Conservation (phyloP, 2,329 filamentous ascomycete species). For the Curvularia hawaiiensis region DNA sequence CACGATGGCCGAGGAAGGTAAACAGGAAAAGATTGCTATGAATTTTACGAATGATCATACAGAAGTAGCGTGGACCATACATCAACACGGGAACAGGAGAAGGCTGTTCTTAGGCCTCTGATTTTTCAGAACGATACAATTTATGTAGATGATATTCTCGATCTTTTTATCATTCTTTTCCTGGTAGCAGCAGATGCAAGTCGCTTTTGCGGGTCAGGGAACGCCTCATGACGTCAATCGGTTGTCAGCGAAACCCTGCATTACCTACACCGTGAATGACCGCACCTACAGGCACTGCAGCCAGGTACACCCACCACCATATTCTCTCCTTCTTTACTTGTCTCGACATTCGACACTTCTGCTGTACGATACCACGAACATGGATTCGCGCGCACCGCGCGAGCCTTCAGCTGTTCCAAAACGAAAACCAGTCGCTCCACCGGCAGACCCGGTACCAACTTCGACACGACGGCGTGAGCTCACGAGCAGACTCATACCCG, state of each 20-base stretch:
- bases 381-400: constrained; percentile 15
- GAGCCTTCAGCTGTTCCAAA: constrained; percentile 14
- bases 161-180: neutral
- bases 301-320: constrained; percentile 7
- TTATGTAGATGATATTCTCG: neutral
- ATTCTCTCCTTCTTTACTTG: constrained; percentile 1
- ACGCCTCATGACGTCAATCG: constrained; percentile 19
- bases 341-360: neutral
- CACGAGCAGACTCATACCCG: constrained; percentile 19
- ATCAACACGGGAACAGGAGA: neutral
- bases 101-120: too few relatives aligned
- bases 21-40: too few relatives aligned
- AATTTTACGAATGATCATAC: neutral
- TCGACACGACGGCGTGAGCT: constrained; percentile 18
- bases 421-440: constrained; percentile 21
- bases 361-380: constrained; percentile 6
- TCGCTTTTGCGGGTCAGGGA: neutral
- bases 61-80: neutral
- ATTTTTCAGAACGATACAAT: neutral
- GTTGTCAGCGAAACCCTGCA: constrained; percentile 10
- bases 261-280: constrained; percentile 7
- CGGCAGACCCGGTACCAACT: constrained; percentile 1
- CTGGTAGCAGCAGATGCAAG: neutral
- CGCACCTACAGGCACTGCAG: constrained; percentile 8
- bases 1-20: neutral